A percentile compares a stretch with the other conserved stretches of the same genome.
phyloP scores from a whole-genome alignment of 768 basidiomycete species.

The Pilatotrama ljubarskyi region DNA sequence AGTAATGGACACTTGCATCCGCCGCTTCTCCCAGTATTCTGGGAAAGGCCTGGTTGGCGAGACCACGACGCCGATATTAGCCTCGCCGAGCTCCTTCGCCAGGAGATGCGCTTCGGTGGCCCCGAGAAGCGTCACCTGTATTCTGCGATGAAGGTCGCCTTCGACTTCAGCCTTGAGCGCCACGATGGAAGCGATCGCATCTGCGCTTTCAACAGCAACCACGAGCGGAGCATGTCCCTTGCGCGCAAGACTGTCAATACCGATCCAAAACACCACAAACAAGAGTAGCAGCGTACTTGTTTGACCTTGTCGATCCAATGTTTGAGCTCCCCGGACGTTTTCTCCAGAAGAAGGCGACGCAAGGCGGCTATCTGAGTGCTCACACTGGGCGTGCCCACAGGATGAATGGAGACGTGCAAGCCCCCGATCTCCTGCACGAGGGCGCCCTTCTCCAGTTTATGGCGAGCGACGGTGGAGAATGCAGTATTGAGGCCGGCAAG shows the following conservation, averaged over 20 bases:
- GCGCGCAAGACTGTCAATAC: neutral
- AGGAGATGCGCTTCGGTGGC: slow-evolving; percentile 72
- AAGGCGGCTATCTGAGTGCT: slow-evolving; percentile 78
- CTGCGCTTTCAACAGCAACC: slow-evolving; percentile 62
- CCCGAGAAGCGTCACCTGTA: slow-evolving; percentile 54
- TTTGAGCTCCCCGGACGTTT: slow-evolving; percentile 42
- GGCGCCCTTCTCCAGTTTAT: slow-evolving; percentile 41
- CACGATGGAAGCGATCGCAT: slow-evolving; percentile 67
- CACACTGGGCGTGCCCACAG: slow-evolving; percentile 54
- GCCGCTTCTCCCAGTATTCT: slow-evolving; percentile 59
- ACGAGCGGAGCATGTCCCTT: slow-evolving; percentile 64
- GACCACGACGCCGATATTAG: slow-evolving; percentile 71
- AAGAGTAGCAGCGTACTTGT: slow-evolving; percentile 40
- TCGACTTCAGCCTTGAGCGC: slow-evolving; percentile 65
- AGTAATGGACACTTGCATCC: slow-evolving; percentile 49
- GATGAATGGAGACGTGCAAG: slow-evolving; percentile 41
- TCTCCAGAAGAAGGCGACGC: slow-evolving; percentile 55
- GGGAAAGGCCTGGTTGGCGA: slow-evolving; percentile 73
- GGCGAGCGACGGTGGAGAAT: slow-evolving; percentile 38
- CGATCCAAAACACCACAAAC: neutral
- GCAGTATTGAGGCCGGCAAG: slow-evolving; percentile 40
- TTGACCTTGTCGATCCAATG: slow-evolving; percentile 45
- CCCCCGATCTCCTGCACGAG: slow-evolving; percentile 39
- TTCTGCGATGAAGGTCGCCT: slow-evolving; percentile 34
- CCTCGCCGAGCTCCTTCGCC: slow-evolving; percentile 68